Evolutionary conservation across 768 basidiomycete genomes (phyloP).

Genomic region (Termitomyces titanicus): DNA sequence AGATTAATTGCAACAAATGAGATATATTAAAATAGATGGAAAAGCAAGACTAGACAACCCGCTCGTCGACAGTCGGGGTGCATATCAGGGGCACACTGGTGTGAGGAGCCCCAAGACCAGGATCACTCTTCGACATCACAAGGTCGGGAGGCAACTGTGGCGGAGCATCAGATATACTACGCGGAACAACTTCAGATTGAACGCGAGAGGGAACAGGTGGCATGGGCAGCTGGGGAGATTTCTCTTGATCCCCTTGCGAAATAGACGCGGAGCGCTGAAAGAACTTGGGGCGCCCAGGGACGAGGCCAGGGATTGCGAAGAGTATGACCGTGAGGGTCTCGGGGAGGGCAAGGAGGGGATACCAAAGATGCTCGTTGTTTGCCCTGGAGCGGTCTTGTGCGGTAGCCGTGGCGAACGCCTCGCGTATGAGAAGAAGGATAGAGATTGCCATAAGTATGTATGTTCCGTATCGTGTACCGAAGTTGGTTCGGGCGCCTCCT

Average conservation of each 20-base stretch:
- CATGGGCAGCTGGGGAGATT: background rate
- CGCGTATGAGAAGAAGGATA: slow-evolving; percentile 1
- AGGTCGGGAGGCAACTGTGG: slow-evolving; percentile 1
- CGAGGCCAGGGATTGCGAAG: slow-evolving; percentile 2
- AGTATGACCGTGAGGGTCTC: slow-evolving; percentile 4
- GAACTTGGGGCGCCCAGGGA: background rate
- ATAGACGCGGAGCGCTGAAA: background rate
- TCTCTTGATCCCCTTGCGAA: background rate
- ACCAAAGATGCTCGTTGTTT: slow-evolving; percentile 9
- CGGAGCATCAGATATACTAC: background rate
- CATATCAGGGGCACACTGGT: background rate
- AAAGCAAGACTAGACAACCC: background rate
- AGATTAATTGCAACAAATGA: background rate
- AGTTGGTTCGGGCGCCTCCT: background rate
- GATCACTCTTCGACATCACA: background rate
- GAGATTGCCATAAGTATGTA: background rate
- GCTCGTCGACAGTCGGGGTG: background rate
- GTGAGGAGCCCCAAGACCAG: background rate
- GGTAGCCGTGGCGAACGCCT: background rate
- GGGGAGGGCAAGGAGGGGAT: slow-evolving; percentile 1
- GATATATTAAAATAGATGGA: background rate
- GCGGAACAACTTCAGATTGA: background rate
- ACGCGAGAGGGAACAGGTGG: background rate
- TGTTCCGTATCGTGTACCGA: background rate
- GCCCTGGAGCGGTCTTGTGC: background rate